Base-by-base conservation (phyloP, 2,329 filamentous ascomycete species). In the Pseudogymnoascus sp. region DNA sequence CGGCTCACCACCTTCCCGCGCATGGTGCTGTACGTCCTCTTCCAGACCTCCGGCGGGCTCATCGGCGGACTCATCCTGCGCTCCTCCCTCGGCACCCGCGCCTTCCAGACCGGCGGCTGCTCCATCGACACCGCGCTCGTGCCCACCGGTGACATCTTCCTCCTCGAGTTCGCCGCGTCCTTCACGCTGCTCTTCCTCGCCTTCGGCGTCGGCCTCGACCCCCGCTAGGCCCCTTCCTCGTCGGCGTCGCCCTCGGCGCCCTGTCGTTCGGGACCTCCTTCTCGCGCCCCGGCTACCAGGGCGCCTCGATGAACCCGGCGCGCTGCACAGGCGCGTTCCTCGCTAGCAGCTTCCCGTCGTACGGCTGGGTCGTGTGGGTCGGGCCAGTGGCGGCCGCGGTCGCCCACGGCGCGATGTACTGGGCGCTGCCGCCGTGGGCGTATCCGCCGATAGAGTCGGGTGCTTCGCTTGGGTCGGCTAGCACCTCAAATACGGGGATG, bases 191-290 rank as follows among this genome's bases (percentile, higher is more conserved):
- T 84, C 0, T 79, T 82, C 62, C 72, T 83, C 5, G 76, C 80
- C 0, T 84, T 84, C 66, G 81, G 82, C 0, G 77, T 82, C 2
- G 82, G 79, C 7, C 68, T 84, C 3, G 81, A 84, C 69, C 81
- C 82, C 76, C 79, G 0, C 68, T 82, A 2, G 76, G 77, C 0
- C 80, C 82, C 0, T 77, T 81, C 26, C 70, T 84, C 6, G 79
- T 83, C 1, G 78, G 81, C 0, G 65, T 78, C 3, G 71, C 72
- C 1, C 67, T 78, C 3, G 77, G 74, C 0, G 67, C 76, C 0
- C 65, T 74, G 16, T 72, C 71, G 0, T 78, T 79, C 64, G 70
- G 74, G 0, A 77, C 75, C 33, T 69, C 72, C 5, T 75, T 74
- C 59, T 71, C 72, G 14, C 68, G 70, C 14, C 66, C 70, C 3